Percentiles rank a stretch among this genome's conserved stretches.
Evolutionary conservation across 208 protist genomes (phyloP).

Genomic region (Trypanosoma melophagium): DNA sequence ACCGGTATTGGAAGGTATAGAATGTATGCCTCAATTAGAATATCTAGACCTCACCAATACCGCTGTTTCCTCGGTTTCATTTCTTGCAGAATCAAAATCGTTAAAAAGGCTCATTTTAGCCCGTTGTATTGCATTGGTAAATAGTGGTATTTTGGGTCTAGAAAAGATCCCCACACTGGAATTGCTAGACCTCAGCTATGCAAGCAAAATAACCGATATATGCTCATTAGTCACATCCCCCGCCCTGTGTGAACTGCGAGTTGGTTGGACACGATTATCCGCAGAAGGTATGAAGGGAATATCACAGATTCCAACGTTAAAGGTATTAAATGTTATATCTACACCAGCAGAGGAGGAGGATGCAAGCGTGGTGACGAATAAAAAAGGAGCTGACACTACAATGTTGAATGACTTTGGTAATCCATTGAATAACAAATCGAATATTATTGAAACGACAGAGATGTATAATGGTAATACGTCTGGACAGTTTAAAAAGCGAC

Average conservation of each 20-base stretch:
- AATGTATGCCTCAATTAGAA: conserved; percentile 34
- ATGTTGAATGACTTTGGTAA: too few species aligned
- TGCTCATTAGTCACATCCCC: conserved; percentile 34
- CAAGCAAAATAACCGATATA: conserved; percentile 47
- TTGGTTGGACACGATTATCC: conserved; percentile 49
- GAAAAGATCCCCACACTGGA: conserved; percentile 32
- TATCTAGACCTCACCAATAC: conserved; percentile 52
- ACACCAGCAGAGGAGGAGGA: conserved; percentile 45
- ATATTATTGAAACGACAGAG: background rate
- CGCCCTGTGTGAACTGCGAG: conserved; percentile 38
- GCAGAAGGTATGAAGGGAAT: conserved; percentile 36
- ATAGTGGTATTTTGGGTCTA: conserved; percentile 29
- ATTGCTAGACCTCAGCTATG: conserved; percentile 51
- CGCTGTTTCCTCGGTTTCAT: conserved; percentile 42
- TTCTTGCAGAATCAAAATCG: conserved; percentile 35
- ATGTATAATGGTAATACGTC: background rate
- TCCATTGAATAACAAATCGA: background rate
- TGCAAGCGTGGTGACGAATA: too few species aligned
- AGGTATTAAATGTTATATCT: conserved; percentile 41
- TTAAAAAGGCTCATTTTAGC: conserved; percentile 36
- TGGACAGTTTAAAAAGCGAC: background rate
- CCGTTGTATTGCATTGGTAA: conserved; percentile 40
- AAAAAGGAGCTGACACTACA: too few species aligned
- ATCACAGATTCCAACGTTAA: conserved; percentile 35
- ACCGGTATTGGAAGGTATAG: conserved; percentile 34